A percentile compares a stretch with the other conserved stretches of the same genome.
phyloP scores from a whole-genome alignment of 768 basidiomycete genomes.

The Suillus paluster region DNA sequence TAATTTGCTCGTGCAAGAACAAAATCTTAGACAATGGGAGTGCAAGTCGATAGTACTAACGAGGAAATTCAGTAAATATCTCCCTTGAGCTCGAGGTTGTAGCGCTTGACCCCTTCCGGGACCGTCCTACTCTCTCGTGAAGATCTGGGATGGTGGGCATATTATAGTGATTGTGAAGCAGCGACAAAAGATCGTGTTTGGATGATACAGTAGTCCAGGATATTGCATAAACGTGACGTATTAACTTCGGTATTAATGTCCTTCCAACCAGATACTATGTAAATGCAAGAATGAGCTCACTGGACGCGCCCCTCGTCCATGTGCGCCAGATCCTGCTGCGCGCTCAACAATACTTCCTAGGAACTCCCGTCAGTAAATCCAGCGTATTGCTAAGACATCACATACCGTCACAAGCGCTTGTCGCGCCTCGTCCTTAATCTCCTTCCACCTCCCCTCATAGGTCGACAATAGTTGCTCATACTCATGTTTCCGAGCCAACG shows the following conservation, averaged over 20 bases:
- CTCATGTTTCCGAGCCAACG: constrained; percentile 53
- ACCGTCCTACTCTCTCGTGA: background rate
- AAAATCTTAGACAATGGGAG: too few species aligned
- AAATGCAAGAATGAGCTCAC: background rate
- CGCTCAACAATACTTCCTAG: constrained; percentile 3
- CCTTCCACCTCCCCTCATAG: constrained; percentile 72
- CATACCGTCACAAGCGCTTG: constrained; percentile 62
- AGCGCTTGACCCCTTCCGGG: background rate
- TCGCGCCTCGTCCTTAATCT: constrained; percentile 68
- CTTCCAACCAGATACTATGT: background rate
- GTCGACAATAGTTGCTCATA: constrained; percentile 58
- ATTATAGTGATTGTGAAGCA: background rate
- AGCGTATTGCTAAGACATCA: background rate
- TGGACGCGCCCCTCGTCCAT: constrained; percentile 3
- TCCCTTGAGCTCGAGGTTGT: too few species aligned
- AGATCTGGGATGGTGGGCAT: background rate
- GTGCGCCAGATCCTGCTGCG: constrained; percentile 3
- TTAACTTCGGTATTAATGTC: background rate
- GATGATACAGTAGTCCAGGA: background rate
- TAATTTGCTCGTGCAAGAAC: too few species aligned
- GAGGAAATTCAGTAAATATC: too few species aligned
- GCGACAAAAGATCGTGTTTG: background rate
- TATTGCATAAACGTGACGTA: background rate
- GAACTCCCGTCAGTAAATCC: background rate
- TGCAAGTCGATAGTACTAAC: too few species aligned